Evolutionary conservation across 768 basidiomycete genomes (phyloP).

Genomic region (Suillus weaverae): DNA sequence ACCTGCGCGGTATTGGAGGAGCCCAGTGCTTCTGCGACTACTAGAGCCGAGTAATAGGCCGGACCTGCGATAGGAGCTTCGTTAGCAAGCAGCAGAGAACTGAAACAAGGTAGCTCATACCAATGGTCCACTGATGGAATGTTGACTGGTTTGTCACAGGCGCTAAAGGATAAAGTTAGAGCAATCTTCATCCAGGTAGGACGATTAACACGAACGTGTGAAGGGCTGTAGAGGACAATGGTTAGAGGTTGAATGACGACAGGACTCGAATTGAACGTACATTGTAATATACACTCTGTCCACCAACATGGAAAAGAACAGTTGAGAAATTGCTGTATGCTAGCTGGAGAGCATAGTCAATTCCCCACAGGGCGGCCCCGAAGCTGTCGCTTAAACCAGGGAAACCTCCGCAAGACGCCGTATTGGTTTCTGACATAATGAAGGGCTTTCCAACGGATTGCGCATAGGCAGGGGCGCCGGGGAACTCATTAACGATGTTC

Average conservation of each 20-base stretch:
- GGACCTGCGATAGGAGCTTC: conserved; percentile 33
- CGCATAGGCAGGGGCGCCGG: conserved; percentile 44
- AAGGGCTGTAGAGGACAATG: conserved; percentile 31
- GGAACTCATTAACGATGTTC: conserved; percentile 52
- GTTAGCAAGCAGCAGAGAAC: background rate
- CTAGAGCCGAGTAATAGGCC: conserved; percentile 70
- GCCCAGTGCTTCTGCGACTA: conserved; percentile 73
- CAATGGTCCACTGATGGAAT: conserved; percentile 71
- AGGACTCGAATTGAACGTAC: conserved; percentile 33
- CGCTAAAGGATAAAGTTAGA: conserved; percentile 33
- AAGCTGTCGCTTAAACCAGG: conserved; percentile 58
- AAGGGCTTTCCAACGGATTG: conserved; percentile 42
- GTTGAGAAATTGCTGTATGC: conserved; percentile 48
- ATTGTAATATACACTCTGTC: conserved; percentile 66
- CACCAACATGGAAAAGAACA: conserved; percentile 54
- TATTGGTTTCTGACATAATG: conserved; percentile 59
- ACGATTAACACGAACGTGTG: conserved; percentile 30
- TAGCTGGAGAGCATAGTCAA: conserved; percentile 55
- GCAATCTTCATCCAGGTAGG: background rate
- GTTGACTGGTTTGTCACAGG: conserved; percentile 56
- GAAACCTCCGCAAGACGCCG: conserved; percentile 52
- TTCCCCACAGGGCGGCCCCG: conserved; percentile 50
- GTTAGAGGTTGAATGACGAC: background rate
- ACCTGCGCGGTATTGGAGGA: conserved; percentile 62
- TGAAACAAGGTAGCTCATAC: background rate